A percentile compares a stretch with the other conserved stretches of the same genome.
Conservation (phyloP, 192 early-diverging fungal genomes). For the Entomortierella parvispora region DNA sequence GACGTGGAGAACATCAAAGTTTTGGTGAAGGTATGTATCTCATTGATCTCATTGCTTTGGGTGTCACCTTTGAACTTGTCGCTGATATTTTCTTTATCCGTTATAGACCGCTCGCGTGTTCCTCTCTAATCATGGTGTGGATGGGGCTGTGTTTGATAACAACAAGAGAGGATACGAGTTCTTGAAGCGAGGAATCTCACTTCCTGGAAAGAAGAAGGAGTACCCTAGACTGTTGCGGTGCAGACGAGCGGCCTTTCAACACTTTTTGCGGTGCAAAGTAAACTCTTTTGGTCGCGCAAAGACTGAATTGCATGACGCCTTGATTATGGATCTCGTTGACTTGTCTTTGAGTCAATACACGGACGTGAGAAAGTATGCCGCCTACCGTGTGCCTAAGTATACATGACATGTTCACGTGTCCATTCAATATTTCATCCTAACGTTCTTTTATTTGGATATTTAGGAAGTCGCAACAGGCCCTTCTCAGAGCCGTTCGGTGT, state of each 20-base stretch:
- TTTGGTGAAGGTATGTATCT: conserved; percentile 63
- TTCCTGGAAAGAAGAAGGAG: conserved; percentile 58
- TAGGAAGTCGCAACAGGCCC: conserved; percentile 61
- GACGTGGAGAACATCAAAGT: conserved; percentile 82
- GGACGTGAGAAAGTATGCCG: conserved; percentile 65
- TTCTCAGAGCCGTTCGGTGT: conserved; percentile 58
- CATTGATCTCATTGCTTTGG: neutral
- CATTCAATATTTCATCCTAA: neutral
- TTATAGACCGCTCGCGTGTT: conserved; percentile 56
- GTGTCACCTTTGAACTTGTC: neutral
- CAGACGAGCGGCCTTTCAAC: conserved; percentile 61
- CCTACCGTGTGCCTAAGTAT: too few species aligned
- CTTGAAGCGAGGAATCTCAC: conserved; percentile 56
- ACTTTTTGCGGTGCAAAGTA: conserved; percentile 64
- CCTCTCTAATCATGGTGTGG: conserved; percentile 65
- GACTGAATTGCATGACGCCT: conserved; percentile 58
- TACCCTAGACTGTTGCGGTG: conserved; percentile 61
- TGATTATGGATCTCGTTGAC: conserved; percentile 65
- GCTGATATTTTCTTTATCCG: neutral
- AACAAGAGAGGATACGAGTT: conserved; percentile 65
- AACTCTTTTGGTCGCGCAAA: conserved; percentile 61
- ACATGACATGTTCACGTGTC: too few species aligned
- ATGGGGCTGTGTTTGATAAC: conserved; percentile 58
- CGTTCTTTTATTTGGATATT: neutral
- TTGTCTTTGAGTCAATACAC: conserved; percentile 65